A percentile compares a stretch with the other conserved stretches of the same genome.
Evolutionary conservation across 2,329 filamentous ascomycete species (phyloP).

Genomic region (Claviceps sorghi): DNA sequence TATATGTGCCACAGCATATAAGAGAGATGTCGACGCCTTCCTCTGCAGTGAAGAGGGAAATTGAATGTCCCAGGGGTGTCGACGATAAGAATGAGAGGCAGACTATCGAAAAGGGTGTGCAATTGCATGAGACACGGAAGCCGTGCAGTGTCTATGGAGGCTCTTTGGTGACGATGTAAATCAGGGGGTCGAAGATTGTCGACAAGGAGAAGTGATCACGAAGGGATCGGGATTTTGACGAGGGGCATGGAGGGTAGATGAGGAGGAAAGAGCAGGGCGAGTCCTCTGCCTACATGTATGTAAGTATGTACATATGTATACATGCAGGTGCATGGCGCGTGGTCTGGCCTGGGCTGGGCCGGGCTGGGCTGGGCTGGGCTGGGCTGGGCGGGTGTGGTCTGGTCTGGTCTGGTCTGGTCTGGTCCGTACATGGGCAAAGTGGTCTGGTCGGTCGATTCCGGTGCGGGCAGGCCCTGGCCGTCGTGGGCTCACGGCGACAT

Average conservation of each 20-base stretch:
- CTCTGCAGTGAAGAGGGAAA: constrained; percentile 2
- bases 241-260: constrained; percentile 23
- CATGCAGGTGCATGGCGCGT: too few species aligned
- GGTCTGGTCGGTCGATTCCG: constrained; percentile 8
- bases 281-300: too few species aligned
- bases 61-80: constrained; percentile 3
- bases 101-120: constrained; percentile 18
- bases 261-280: constrained; percentile 15
- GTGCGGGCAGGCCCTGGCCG: constrained; percentile 5
- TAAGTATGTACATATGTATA: too few species aligned
- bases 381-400: too few species aligned
- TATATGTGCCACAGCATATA: not conserved
- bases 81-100: constrained; percentile 10
- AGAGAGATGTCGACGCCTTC: constrained; percentile 5
- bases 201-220: constrained; percentile 12
- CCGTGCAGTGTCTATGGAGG: constrained; percentile 13
- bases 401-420: too few species aligned
- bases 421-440: too few species aligned
- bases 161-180: constrained; percentile 19
- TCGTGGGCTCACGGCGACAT: constrained; percentile 7
- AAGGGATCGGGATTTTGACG: constrained; percentile 9
- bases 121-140: constrained; percentile 19
- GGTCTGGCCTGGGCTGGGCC: not conserved
- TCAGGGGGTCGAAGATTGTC: constrained; percentile 16
- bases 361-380: too few species aligned